Conservation (phyloP, 2,329 filamentous ascomycete species). For the Sporothrix euskadiensis region DNA sequence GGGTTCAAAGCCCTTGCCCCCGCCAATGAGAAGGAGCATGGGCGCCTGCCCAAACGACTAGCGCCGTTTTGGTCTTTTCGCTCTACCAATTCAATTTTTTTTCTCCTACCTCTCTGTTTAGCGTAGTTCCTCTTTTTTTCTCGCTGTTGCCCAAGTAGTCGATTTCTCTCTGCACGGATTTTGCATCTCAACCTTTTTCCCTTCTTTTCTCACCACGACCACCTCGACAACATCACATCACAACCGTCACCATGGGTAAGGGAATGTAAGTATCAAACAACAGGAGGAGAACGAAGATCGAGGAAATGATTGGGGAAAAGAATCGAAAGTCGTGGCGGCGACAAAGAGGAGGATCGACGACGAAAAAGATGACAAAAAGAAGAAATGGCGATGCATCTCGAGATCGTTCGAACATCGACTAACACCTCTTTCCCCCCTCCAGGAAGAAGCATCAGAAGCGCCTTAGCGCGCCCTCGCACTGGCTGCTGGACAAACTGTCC, state of each 20-base stretch:
- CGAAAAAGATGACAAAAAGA: neutral
- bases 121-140: neutral
- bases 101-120: neutral
- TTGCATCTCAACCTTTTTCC: conserved; percentile 22
- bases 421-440: conserved; percentile 32
- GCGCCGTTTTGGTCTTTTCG: neutral
- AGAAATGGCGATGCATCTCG: neutral
- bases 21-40: neutral
- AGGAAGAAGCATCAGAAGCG: conserved; percentile 99
- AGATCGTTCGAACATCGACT: conserved; percentile 7
- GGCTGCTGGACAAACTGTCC: conserved; percentile 99
- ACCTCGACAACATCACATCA: conserved; percentile 39
- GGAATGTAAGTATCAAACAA: conserved; percentile 53
- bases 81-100: conserved; percentile 21
- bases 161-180: neutral
- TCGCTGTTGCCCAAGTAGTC: conserved; percentile 11
- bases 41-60: neutral
- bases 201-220: conserved; percentile 37
- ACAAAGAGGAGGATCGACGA: too few species aligned
- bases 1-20: conserved; percentile 26
- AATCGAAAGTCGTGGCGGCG: neutral
- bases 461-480: conserved; percentile 97
- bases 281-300: neutral
- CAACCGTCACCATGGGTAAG: conserved; percentile 49
- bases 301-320: neutral